Evolutionary conservation across 2,329 filamentous ascomycete genomes (phyloP).

Genomic region (Rugonectria rugulosa): DNA sequence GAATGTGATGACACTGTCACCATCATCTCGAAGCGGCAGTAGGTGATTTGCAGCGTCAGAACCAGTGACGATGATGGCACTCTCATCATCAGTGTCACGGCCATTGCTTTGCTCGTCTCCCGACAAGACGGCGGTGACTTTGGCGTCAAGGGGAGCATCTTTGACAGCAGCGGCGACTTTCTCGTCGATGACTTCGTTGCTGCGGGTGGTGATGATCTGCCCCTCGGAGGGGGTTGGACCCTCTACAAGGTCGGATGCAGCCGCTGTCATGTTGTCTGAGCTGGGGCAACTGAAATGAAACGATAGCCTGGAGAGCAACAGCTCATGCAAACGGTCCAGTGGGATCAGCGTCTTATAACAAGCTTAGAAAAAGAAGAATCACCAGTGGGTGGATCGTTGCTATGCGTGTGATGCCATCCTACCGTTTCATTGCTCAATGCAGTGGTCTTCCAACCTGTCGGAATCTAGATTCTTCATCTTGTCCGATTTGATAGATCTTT

Average conservation of each 20-base stretch:
- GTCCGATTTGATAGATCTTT: too few species aligned
- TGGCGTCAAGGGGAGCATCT: not conserved
- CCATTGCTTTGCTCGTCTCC: slow-evolving; percentile 44
- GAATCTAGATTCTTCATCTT: too few species aligned
- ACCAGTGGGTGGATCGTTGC: too few species aligned
- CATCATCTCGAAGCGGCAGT: slow-evolving; percentile 60
- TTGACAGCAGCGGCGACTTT: slow-evolving; percentile 17
- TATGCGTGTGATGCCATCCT: too few species aligned
- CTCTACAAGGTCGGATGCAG: not conserved
- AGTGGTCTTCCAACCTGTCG: too few species aligned
- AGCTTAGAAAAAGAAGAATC: too few species aligned
- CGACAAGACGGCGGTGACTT: slow-evolving; percentile 26
- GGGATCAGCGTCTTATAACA: too few species aligned
- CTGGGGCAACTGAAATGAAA: too few species aligned
- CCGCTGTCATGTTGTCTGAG: slow-evolving; percentile 3
- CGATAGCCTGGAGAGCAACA: too few species aligned
- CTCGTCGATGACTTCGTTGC: slow-evolving; percentile 22
- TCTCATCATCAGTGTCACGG: slow-evolving; percentile 49
- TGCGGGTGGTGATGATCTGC: slow-evolving; percentile 35
- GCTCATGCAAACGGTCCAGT: too few species aligned
- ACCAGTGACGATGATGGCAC: slow-evolving; percentile 61
- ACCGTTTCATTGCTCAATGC: too few species aligned
- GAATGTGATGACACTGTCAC: slow-evolving; percentile 60
- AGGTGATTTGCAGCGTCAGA: slow-evolving; percentile 58
- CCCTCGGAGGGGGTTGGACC: slow-evolving; percentile 31